These are phyloP conservation scores for Macrophomina tecta DNA, from an alignment of 2,329 filamentous ascomycete genomes.

Conservation along the genomic window DNA sequence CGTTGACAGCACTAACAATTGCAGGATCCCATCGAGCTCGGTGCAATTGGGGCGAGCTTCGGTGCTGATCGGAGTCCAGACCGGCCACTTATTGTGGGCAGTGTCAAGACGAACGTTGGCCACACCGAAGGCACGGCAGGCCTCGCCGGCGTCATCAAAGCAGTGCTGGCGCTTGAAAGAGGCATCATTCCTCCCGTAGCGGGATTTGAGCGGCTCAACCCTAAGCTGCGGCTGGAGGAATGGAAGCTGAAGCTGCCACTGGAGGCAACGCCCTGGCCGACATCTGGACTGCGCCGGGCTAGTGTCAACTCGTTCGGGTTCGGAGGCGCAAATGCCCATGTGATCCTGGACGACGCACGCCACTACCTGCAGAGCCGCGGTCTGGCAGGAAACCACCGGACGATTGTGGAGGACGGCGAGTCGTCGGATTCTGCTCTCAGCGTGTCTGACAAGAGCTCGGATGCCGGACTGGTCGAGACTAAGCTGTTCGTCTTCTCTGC, in stretches of 20 bases:
- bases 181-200: slow-evolving; percentile 34
- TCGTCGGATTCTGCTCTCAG: neutral
- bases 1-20: slow-evolving; percentile 25
- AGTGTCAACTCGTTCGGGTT: slow-evolving; percentile 35
- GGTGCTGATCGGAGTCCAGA: slow-evolving; percentile 36
- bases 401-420: neutral
- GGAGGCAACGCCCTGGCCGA: slow-evolving; percentile 28
- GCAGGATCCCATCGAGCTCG: neutral
- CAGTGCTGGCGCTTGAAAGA: slow-evolving; percentile 36
- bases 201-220: slow-evolving; percentile 9
- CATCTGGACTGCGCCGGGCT: slow-evolving; percentile 28
- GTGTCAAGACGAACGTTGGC: slow-evolving; percentile 40
- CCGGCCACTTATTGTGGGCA: slow-evolving; percentile 10
- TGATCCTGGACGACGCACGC: slow-evolving; percentile 32
- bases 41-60: slow-evolving; percentile 16
- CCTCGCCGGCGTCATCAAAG: slow-evolving; percentile 39
- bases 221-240: neutral
- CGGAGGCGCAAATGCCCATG: slow-evolving; percentile 38
- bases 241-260: slow-evolving; percentile 27
- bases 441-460: neutral
- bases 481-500: neutral
- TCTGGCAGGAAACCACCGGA: neutral
- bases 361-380: slow-evolving; percentile 12
- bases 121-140: slow-evolving; percentile 39
- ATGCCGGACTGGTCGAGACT: neutral